Evolutionary conservation across 2,329 filamentous ascomycete genomes (phyloP).

Genomic region (Colletotrichum echinochloae): DNA sequence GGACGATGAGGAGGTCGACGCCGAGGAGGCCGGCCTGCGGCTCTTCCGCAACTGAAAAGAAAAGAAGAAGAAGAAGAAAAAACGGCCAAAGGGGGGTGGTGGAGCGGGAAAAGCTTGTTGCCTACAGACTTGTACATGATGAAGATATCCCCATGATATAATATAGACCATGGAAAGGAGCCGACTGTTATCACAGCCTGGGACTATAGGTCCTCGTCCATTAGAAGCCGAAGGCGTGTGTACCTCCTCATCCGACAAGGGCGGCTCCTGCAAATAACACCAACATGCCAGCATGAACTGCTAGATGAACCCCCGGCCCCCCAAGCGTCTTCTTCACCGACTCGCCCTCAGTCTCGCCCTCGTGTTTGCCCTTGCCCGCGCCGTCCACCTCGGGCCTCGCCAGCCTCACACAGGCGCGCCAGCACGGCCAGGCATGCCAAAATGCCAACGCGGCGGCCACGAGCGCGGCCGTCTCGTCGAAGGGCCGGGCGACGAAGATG

Average conservation of each 20-base stretch:
- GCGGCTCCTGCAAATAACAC: slow-evolving; percentile 49
- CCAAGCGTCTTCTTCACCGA: slow-evolving; percentile 52
- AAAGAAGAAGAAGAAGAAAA: too few species aligned
- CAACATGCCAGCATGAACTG: slow-evolving; percentile 55
- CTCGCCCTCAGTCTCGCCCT: slow-evolving; percentile 25
- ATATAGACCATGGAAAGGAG: slow-evolving; percentile 10
- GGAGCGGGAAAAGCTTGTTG: slow-evolving; percentile 14
- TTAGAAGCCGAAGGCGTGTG: too few species aligned
- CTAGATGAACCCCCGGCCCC: slow-evolving; percentile 60
- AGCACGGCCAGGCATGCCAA: slow-evolving; percentile 63
- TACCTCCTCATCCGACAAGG: slow-evolving; percentile 27
- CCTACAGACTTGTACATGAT: neutral
- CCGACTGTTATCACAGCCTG: neutral
- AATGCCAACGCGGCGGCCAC: slow-evolving; percentile 57
- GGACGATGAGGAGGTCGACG: slow-evolving; percentile 58
- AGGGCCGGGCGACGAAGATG: slow-evolving; percentile 48
- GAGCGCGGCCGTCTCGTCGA: slow-evolving; percentile 49
- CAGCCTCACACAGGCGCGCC: slow-evolving; percentile 56
- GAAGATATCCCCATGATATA: slow-evolving; percentile 35
- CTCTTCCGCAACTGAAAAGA: slow-evolving; percentile 63
- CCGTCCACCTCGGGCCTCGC: slow-evolving; percentile 38
- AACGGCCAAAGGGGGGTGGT: neutral
- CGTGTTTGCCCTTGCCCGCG: neutral
- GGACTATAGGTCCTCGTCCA: neutral
- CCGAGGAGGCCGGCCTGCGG: slow-evolving; percentile 65